Conservation (phyloP, 2,329 filamentous ascomycete species). For the Colletotrichum sp. region DNA sequence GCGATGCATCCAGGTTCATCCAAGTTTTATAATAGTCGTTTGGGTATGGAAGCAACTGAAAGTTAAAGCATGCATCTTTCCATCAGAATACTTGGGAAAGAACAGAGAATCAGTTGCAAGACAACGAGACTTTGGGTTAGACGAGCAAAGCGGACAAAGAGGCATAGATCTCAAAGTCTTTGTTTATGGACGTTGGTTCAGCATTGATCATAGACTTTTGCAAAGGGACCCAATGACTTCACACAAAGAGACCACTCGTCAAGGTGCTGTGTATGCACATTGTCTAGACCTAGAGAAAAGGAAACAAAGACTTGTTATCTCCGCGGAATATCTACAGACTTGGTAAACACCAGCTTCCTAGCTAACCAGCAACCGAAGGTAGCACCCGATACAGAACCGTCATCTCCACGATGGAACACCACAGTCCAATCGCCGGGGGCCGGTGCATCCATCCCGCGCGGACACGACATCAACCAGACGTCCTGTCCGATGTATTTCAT, state of each 20-base stretch:
- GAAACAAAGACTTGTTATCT: not conserved
- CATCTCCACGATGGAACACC: conserved; percentile 32
- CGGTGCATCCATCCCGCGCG: conserved; percentile 43
- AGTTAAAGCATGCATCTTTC: not conserved
- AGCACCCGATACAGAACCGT: conserved; percentile 27
- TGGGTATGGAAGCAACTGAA: not conserved
- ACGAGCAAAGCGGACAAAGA: not conserved
- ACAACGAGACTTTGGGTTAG: not conserved
- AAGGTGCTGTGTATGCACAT: not conserved
- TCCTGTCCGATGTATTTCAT: conserved; percentile 43
- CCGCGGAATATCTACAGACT: not conserved
- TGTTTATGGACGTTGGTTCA: not conserved
- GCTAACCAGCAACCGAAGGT: conserved; percentile 47
- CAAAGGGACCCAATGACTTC: not conserved
- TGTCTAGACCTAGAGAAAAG: fast-evolving
- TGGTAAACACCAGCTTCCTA: conserved; percentile 25
- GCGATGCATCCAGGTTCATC: not conserved
- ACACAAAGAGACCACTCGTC: not conserved
- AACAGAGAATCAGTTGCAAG: not conserved
- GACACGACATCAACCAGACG: conserved; percentile 41
- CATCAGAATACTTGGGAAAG: not conserved
- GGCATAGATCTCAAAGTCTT: not conserved
- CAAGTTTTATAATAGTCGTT: not conserved
- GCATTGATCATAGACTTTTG: not conserved
- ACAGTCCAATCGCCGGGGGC: conserved; percentile 49